Percentiles rank a stretch among this genome's conserved stretches.
phyloP scores from a whole-genome alignment of 148 eudicot species.

The Dysphania ambrosioides region DNA sequence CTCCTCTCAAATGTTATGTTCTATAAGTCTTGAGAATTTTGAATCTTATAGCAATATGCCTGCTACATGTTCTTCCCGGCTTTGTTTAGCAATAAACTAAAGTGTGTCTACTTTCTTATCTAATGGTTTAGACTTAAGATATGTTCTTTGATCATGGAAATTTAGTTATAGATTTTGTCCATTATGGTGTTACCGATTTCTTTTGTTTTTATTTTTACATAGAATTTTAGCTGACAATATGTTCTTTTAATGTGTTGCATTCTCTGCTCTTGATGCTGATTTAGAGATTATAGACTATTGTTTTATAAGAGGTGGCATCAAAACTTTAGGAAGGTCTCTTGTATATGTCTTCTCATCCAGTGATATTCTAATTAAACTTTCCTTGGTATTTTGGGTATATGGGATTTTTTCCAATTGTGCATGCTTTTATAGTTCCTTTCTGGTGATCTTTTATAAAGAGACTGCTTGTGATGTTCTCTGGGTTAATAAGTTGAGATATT shows the following conservation, averaged over 20 bases:
- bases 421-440: neutral
- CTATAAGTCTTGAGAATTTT: neutral
- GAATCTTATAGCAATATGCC: neutral
- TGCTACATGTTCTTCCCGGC: neutral
- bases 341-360: no score
- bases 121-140: no score
- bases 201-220: no score
- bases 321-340: neutral
- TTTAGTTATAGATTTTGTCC: no score
- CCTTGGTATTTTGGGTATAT: no score
- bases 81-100: neutral
- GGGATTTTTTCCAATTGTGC: no score
- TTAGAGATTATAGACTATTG: no score
- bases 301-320: neutral
- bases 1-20: neutral
- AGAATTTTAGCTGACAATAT: no score
- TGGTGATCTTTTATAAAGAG: neutral
- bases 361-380: neutral
- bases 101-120: neutral
- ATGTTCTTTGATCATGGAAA: no score
- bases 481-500: no score
- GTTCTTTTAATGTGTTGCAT: neutral
- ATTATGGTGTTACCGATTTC: neutral
- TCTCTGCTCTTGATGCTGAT: neutral
- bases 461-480: neutral